Conservation (phyloP, 768 basidiomycete genomes). For the Phylloporus scabripes region DNA sequence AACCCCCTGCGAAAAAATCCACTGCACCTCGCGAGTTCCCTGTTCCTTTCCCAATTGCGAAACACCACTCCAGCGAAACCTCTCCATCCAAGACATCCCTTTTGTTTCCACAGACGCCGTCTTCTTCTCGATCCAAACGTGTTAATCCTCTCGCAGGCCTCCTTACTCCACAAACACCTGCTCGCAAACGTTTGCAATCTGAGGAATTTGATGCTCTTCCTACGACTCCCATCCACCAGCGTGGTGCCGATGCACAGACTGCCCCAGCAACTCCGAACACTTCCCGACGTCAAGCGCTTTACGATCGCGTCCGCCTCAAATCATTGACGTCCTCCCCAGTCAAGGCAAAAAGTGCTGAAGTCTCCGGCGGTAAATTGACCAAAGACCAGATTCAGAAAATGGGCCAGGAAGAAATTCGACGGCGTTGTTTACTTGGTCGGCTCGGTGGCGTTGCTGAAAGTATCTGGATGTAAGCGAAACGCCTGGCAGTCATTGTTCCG, state of each 20-base stretch:
- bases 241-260: slow-evolving; percentile 48
- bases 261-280: slow-evolving; percentile 65
- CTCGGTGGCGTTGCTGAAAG: slow-evolving; percentile 80
- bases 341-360: slow-evolving; percentile 42
- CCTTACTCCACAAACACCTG: slow-evolving; percentile 34
- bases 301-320: slow-evolving; percentile 72
- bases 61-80: slow-evolving; percentile 28
- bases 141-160: slow-evolving; percentile 32
- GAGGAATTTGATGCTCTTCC: slow-evolving; percentile 39
- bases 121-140: slow-evolving; percentile 46
- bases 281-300: slow-evolving; percentile 72
- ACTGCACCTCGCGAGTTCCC: slow-evolving; percentile 11
- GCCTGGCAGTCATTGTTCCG: not conserved
- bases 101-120: slow-evolving; percentile 63
- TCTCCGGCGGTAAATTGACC: slow-evolving; percentile 44
- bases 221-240: slow-evolving; percentile 63
- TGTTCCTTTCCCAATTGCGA: slow-evolving; percentile 45
- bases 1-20: slow-evolving; percentile 28
- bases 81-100: slow-evolving; percentile 45
- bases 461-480: slow-evolving; percentile 67
- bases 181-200: slow-evolving; percentile 42
- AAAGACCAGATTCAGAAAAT: slow-evolving; percentile 66
- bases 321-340: slow-evolving; percentile 65
- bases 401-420: slow-evolving; percentile 72
- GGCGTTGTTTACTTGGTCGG: slow-evolving; percentile 71